Percentiles rank a stretch among this genome's conserved stretches.
phyloP scores from a whole-genome alignment of 768 basidiomycete genomes.

The Rickenella mellea region DNA sequence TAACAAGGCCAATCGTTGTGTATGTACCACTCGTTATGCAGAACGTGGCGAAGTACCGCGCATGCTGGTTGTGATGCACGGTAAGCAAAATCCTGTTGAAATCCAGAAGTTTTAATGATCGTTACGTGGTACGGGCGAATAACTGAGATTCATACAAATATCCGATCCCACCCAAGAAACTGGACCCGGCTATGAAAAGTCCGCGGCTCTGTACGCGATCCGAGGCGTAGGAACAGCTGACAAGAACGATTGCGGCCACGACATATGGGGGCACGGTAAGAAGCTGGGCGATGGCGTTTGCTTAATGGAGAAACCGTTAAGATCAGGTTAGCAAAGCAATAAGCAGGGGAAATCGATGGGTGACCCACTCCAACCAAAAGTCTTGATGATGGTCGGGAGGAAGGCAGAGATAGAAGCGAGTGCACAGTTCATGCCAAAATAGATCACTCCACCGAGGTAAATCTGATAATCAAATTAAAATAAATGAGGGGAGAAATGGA shows the following conservation, averaged over 20 bases:
- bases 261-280: constrained; percentile 79
- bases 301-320: constrained; percentile 30
- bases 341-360: not conserved
- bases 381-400: constrained; percentile 71
- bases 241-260: constrained; percentile 55
- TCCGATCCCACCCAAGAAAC: constrained; percentile 42
- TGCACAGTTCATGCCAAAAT: constrained; percentile 70
- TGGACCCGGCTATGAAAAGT: constrained; percentile 33
- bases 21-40: constrained; percentile 73
- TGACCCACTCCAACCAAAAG: constrained; percentile 59
- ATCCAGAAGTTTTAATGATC: not conserved
- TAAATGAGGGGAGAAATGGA: not conserved
- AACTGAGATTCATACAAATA: constrained; percentile 42
- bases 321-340: constrained; percentile 1
- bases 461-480: constrained; percentile 26
- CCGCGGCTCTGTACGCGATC: constrained; percentile 60
- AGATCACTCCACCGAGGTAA: constrained; percentile 61
- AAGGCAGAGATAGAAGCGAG: constrained; percentile 77
- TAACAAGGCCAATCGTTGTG: constrained; percentile 60
- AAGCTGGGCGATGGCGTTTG: constrained; percentile 56
- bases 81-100: constrained; percentile 41
- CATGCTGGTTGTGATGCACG: constrained; percentile 44
- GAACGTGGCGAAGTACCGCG: constrained; percentile 71
- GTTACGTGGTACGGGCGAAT: not conserved
- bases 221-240: constrained; percentile 48